Evolutionary conservation across 495 filamentous ascomycete species (phyloP).

Genomic region (Aspergillus bertholletiae): DNA sequence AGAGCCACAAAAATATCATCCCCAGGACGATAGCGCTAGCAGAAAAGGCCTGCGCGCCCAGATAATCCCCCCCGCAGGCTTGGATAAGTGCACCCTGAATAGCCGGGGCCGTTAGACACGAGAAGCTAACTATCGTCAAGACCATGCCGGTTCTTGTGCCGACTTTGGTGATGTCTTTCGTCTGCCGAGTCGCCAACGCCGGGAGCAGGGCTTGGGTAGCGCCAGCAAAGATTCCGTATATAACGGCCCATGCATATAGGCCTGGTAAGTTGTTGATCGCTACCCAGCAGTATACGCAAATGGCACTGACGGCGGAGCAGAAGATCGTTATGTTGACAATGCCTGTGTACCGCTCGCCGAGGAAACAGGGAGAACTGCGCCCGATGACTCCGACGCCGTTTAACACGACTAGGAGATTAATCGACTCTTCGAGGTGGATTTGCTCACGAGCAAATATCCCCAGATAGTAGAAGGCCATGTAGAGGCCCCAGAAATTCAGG

Average conservation of each 20-base stretch:
- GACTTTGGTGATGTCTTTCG: slow-evolving; percentile 53
- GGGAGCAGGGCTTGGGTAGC: slow-evolving; percentile 61
- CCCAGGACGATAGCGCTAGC: too few species aligned
- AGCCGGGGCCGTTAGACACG: slow-evolving; percentile 38
- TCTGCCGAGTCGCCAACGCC: slow-evolving; percentile 50
- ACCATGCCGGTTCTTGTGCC: slow-evolving; percentile 72
- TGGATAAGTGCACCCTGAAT: slow-evolving; percentile 55
- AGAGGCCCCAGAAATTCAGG: slow-evolving; percentile 55
- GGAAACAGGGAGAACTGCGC: slow-evolving; percentile 51
- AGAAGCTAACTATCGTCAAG: slow-evolving; percentile 57
- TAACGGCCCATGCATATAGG: slow-evolving; percentile 53
- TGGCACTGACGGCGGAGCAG: slow-evolving; percentile 31
- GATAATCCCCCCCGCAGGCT: slow-evolving; percentile 24
- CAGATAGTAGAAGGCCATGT: slow-evolving; percentile 69
- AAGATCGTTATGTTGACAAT: slow-evolving; percentile 52
- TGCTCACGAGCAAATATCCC: slow-evolving; percentile 47
- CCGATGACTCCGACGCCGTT: slow-evolving; percentile 61
- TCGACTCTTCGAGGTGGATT: slow-evolving; percentile 42
- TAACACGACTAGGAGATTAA: slow-evolving; percentile 62
- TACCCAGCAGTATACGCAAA: slow-evolving; percentile 55
- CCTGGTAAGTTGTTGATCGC: slow-evolving; percentile 41
- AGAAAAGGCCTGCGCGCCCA: neutral
- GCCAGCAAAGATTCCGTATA: slow-evolving; percentile 54
- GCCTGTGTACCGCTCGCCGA: slow-evolving; percentile 53
- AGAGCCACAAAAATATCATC: too few species aligned